Conservation (phyloP, 2,329 filamentous ascomycete species). For the Aspergillus sp. region DNA sequence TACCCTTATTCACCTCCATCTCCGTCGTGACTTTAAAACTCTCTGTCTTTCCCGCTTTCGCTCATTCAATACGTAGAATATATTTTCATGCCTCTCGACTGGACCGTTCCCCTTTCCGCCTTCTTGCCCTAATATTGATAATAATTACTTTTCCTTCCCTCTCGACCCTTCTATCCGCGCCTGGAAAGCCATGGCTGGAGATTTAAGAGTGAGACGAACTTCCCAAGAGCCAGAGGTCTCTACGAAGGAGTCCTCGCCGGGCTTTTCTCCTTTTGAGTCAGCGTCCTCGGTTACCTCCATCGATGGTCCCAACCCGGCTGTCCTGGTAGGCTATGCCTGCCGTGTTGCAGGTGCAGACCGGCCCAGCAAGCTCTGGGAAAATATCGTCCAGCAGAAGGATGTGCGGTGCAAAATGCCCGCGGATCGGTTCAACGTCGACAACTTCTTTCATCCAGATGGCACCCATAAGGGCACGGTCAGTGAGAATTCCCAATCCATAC, state of each 20-base stretch:
- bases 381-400: slow-evolving; percentile 1
- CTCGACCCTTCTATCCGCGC: not conserved
- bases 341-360: slow-evolving; percentile 8
- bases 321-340: slow-evolving; percentile 10
- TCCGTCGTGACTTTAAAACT: too few species aligned
- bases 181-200: not conserved
- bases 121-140: not conserved
- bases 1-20: too few species aligned
- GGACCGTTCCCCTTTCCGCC: not conserved
- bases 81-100: too few species aligned
- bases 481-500: not conserved
- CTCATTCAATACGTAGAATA: too few species aligned
- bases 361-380: slow-evolving; percentile 8
- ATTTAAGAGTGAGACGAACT: not conserved
- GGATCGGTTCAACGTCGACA: slow-evolving; percentile 8
- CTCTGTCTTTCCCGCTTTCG: too few species aligned
- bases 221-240: not conserved
- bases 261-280: not conserved
- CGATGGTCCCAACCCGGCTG: not conserved
- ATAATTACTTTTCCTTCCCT: not conserved
- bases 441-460: slow-evolving; percentile 10
- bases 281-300: not conserved
- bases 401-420: slow-evolving; percentile 3
- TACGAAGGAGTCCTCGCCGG: not conserved
- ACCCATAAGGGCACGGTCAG: slow-evolving; percentile 1